Base-by-base conservation (phyloP, 2,329 filamentous ascomycete species). In the Emericellopsis cladophorae region DNA sequence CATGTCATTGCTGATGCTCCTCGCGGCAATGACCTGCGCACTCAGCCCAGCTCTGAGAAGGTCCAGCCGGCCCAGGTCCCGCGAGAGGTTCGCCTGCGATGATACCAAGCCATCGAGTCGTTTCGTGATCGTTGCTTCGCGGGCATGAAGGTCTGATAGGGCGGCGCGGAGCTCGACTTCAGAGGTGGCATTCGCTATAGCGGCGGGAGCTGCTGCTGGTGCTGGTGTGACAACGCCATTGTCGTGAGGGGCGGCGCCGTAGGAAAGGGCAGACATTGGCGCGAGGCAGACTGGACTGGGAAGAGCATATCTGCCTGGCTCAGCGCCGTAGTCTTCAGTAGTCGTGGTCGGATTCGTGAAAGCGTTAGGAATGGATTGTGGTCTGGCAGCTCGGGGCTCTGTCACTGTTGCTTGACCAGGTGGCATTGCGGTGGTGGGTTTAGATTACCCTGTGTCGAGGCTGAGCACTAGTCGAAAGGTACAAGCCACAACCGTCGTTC, bases 1-100 rank as follows among this genome's bases (percentile, higher is more conserved):
- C 84, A 95, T 95, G 57, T 79, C 82, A 74, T 87, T 85, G 68
- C 85, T 84, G 54, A 98, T 82, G 36, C 80, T 72, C 46, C 90
- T 78, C 12, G 88, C 83, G 39, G 84, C 82, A 53, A 89, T 83
- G 39, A 84, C 84, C 56, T 96, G 92, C 5, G 87, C 78, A 44
- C 88, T 88, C 26, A 96, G 74, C 47, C 89, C 83, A 34, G 89
- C 89, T 49, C 92, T 84, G 41, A 95, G 74, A 24, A 95, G 72
- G 61, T 98, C 92, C 47, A 98, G 74, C 15, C 90, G 83, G 45
- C 80, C 80, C 39, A 98, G 72, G 54, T 95, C 87, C 49, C 88
- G 84, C 16, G 84, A 82, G 39, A 98, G 76, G 55, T 94, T 84
- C 45, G 85, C 79, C 57, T 96, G 88, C 1, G 85, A 88, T 46